A percentile compares a stretch with the other conserved stretches of the same genome.
These are phyloP conservation scores for Delonix regia DNA, from an alignment of 306 rosid species.

Conservation along the genomic window DNA sequence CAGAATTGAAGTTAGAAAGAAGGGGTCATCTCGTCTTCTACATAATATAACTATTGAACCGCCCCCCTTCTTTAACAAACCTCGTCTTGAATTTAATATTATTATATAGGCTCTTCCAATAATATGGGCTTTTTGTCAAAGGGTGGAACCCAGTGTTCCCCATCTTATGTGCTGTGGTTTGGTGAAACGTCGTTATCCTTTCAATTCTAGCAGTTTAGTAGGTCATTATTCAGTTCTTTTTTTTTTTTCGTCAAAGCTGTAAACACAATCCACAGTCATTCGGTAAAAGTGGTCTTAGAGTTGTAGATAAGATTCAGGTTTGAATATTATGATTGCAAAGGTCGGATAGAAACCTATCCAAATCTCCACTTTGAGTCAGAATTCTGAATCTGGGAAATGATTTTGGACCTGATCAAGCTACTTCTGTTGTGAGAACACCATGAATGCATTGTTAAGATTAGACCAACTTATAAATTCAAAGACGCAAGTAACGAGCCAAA, in stretches of 20 bases:
- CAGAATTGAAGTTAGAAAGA: neutral
- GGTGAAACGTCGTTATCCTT: conserved; percentile 54
- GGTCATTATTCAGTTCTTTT: conserved; percentile 33
- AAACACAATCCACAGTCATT: conserved; percentile 5
- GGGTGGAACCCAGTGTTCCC: conserved; percentile 55
- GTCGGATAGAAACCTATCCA: conserved; percentile 22
- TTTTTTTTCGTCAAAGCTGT: conserved; percentile 4
- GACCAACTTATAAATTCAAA: neutral
- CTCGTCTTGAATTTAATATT: neutral
- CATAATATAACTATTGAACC: neutral
- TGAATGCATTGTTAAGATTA: too few relatives aligned
- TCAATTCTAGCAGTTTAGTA: conserved; percentile 26
- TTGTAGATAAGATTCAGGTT: conserved; percentile 35
- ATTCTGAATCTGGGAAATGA: conserved; percentile 8
- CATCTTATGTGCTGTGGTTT: conserved; percentile 38
- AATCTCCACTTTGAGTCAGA: neutral
- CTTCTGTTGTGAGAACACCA: neutral
- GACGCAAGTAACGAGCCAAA: neutral
- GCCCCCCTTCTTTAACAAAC: too few relatives aligned
- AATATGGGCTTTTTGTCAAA: conserved; percentile 44
- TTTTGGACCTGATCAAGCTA: neutral
- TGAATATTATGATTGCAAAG: conserved; percentile 29
- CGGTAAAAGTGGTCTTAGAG: conserved; percentile 28
- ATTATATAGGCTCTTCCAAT: conserved; percentile 32
- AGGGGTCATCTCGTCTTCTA: too few relatives aligned